phyloP scores from a whole-genome alignment of 345 rosid genomes.

The Lepidium africanum region DNA sequence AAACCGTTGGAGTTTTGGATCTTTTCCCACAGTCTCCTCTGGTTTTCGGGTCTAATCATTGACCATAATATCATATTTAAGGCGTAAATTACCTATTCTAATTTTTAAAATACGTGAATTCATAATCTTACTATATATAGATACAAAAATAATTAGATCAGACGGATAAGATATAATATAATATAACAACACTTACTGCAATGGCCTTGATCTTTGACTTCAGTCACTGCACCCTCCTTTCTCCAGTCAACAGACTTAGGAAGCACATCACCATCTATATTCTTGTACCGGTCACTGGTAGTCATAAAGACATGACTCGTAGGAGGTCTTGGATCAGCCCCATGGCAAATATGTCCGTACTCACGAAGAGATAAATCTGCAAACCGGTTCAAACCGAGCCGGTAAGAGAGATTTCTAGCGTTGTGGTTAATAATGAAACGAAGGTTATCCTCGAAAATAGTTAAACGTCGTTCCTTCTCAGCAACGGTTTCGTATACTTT shows the following conservation, averaged over 20 bases:
- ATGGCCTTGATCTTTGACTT: conserved; percentile 73
- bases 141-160: neutral
- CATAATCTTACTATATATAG: neutral
- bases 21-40: no score
- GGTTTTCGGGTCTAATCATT: no score
- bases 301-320: conserved; percentile 10
- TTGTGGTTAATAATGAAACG: conserved; percentile 47
- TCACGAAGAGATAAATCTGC: conserved; percentile 63
- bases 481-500: conserved; percentile 50
- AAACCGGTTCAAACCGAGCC: conserved; percentile 51
- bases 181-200: conserved; percentile 41
- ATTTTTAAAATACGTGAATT: no score
- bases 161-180: neutral
- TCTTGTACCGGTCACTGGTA: conserved; percentile 26
- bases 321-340: conserved; percentile 29
- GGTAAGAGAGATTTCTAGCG: conserved; percentile 32
- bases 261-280: conserved; percentile 31
- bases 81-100: no score
- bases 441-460: conserved; percentile 55
- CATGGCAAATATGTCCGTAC: conserved; percentile 35
- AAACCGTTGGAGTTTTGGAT: no score
- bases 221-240: conserved; percentile 59
- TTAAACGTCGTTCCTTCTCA: conserved; percentile 48
- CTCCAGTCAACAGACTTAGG: conserved; percentile 85
- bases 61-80: no score